phyloP scores from a whole-genome alignment of 2,329 filamentous ascomycete genomes.

The Ascosphaera apis region DNA sequence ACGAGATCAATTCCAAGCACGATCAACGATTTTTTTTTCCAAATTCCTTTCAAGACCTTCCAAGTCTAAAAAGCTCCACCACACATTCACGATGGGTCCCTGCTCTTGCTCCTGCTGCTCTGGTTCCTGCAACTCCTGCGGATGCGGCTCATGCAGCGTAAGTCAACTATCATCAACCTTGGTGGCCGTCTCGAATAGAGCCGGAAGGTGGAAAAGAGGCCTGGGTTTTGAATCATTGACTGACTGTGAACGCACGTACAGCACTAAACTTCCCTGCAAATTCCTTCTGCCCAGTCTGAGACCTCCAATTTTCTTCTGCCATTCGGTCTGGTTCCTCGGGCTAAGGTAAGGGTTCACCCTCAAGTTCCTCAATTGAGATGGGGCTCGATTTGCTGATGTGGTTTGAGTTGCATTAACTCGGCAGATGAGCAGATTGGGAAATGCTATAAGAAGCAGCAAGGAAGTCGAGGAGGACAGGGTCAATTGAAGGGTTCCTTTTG shows the following conservation, averaged over 20 bases:
- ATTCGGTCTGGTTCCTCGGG: no score
- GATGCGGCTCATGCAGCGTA: constrained; percentile 17
- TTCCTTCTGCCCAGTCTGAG: neutral
- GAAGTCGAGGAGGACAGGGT: no score
- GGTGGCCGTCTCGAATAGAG: neutral
- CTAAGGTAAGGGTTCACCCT: no score
- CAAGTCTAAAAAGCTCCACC: constrained; percentile 4
- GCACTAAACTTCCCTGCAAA: constrained; percentile 4
- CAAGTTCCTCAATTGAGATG: no score
- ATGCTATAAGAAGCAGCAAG: no score
- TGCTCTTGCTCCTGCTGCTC: constrained; percentile 20
- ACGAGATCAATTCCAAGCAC: constrained; percentile 1
- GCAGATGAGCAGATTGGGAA: no score
- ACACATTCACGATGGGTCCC: constrained; percentile 16
- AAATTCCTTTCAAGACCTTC: constrained; percentile 6
- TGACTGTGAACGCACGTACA: no score
- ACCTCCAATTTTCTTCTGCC: no score
- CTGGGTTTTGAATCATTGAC: neutral
- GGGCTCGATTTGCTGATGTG: no score
- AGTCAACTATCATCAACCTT: constrained; percentile 5
- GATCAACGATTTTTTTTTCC: no score
- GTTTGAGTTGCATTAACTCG: no score
- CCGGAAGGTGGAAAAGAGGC: neutral
- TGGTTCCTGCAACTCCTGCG: constrained; percentile 18
- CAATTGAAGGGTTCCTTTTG: no score